Conservation (phyloP, 352 stramenopile species). For the Phytopythium chamaehyphon region DNA sequence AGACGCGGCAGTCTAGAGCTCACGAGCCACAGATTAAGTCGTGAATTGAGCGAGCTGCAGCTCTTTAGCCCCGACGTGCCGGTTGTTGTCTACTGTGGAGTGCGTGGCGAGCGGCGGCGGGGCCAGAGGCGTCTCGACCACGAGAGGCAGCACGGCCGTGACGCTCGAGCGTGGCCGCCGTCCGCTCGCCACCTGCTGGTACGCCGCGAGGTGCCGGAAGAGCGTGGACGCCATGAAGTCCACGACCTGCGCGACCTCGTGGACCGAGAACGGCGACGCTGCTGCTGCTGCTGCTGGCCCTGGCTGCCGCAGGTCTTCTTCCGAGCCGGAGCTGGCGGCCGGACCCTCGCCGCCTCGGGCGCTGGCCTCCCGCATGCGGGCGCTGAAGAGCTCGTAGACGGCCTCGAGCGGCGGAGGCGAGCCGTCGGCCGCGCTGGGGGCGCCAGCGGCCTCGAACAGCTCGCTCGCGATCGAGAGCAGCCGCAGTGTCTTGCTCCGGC, state of each 20-base stretch:
- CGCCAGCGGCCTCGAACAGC: slow-evolving; percentile 5
- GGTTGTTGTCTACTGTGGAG: not conserved
- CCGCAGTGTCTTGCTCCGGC: slow-evolving; percentile 16
- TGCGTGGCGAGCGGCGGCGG: slow-evolving; percentile 22
- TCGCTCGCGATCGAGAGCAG: slow-evolving; percentile 30
- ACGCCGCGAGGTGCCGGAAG: slow-evolving; percentile 58
- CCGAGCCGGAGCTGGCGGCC: no score
- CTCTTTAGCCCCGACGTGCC: not conserved
- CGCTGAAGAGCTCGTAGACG: slow-evolving; percentile 37
- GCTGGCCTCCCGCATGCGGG: slow-evolving; percentile 19
- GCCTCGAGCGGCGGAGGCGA: slow-evolving; percentile 22
- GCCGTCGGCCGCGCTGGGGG: not conserved
- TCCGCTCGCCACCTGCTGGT: slow-evolving; percentile 43
- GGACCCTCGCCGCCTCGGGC: not conserved
- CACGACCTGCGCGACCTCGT: slow-evolving; percentile 56
- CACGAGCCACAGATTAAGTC: slow-evolving; percentile 1
- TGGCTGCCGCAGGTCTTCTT: no score
- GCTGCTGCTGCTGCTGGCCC: not conserved
- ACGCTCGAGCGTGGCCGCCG: slow-evolving; percentile 20
- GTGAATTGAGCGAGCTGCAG: slow-evolving; percentile 1
- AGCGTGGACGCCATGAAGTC: slow-evolving; percentile 66
- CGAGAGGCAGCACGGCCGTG: slow-evolving; percentile 22
- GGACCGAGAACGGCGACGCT: slow-evolving; percentile 16
- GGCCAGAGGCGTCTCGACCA: slow-evolving; percentile 47
- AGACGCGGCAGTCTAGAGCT: not conserved